These are phyloP conservation scores for Sugiyamaella qingdaonensis DNA, from an alignment of 805 yeast species.

Conservation along the genomic window DNA sequence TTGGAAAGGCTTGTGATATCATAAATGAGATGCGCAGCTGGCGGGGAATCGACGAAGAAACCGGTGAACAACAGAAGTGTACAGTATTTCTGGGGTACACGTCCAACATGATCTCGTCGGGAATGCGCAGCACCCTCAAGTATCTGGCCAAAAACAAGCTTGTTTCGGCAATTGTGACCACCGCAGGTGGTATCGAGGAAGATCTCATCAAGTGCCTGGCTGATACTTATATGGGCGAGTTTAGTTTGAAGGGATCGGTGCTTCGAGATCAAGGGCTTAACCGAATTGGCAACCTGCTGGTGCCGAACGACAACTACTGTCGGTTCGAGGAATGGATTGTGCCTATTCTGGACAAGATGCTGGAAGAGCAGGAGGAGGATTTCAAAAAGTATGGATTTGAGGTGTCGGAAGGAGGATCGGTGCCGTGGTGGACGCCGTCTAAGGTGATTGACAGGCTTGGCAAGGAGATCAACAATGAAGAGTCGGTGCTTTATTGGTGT, in stretches of 20 bases:
- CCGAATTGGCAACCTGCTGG: constrained; percentile 93
- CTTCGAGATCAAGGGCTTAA: constrained; percentile 95
- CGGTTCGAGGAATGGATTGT: constrained; percentile 98
- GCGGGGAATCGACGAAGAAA: constrained; percentile 75
- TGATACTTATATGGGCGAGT: constrained; percentile 93
- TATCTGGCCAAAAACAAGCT: constrained; percentile 88
- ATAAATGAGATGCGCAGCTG: constrained; percentile 88
- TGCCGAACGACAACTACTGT: constrained; percentile 97
- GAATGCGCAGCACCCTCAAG: constrained; percentile 85
- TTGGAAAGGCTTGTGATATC: constrained; percentile 86
- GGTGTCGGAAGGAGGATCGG: constrained; percentile 52
- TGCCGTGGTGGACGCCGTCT: constrained; percentile 87
- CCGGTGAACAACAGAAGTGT: constrained; percentile 57
- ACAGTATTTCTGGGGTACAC: constrained; percentile 96
- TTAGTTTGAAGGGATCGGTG: constrained; percentile 69
- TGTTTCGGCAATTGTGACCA: constrained; percentile 93
- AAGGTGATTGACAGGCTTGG: constrained; percentile 89
- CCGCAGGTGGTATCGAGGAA: constrained; percentile 98
- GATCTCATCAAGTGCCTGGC: constrained; percentile 95
- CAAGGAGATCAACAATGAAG: constrained; percentile 89
- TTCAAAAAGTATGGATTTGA: constrained; percentile 52
- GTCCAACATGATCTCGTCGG: constrained; percentile 91
- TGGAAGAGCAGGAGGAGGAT: constrained; percentile 80
- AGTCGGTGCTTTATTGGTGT: constrained; percentile 95
- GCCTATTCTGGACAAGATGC: constrained; percentile 81